These are phyloP conservation scores for Medicago ruthenica DNA, from an alignment of 306 rosid species.

Conservation along the genomic window DNA sequence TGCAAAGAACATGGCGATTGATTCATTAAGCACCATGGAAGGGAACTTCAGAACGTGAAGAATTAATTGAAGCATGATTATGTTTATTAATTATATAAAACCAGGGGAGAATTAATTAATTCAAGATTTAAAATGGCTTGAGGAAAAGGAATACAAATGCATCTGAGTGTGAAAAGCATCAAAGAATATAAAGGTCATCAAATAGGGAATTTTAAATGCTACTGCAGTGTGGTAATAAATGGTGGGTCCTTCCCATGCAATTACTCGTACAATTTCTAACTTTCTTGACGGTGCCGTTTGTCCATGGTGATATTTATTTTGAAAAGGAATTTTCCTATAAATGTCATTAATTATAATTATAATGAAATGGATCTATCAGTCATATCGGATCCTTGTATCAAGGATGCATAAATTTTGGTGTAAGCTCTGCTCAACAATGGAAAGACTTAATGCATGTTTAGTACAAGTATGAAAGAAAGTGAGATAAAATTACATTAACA, in stretches of 20 bases:
- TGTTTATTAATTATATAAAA: slow-evolving; percentile 15
- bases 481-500: too few relatives aligned
- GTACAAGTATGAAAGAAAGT: too few relatives aligned
- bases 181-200: slow-evolving; percentile 16
- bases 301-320: slow-evolving; percentile 20
- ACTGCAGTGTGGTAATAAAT: background rate
- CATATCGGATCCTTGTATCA: slow-evolving; percentile 9
- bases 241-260: slow-evolving; percentile 32
- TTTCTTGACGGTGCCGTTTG: slow-evolving; percentile 1
- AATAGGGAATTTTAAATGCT: slow-evolving; percentile 22
- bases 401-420: slow-evolving; percentile 28
- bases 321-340: slow-evolving; percentile 2
- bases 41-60: slow-evolving; percentile 47
- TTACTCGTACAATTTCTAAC: background rate
- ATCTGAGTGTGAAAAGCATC: slow-evolving; percentile 33
- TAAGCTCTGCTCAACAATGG: slow-evolving; percentile 27
- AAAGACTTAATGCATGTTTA: background rate
- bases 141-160: background rate
- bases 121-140: slow-evolving; percentile 1
- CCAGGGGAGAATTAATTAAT: background rate
- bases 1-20: slow-evolving; percentile 58
- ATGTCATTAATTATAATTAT: background rate
- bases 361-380: background rate
- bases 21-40: slow-evolving; percentile 50
- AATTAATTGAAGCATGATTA: slow-evolving; percentile 39